Evolutionary conservation across 495 filamentous ascomycete species (phyloP).

Genomic region (Penicillium crystallinum): DNA sequence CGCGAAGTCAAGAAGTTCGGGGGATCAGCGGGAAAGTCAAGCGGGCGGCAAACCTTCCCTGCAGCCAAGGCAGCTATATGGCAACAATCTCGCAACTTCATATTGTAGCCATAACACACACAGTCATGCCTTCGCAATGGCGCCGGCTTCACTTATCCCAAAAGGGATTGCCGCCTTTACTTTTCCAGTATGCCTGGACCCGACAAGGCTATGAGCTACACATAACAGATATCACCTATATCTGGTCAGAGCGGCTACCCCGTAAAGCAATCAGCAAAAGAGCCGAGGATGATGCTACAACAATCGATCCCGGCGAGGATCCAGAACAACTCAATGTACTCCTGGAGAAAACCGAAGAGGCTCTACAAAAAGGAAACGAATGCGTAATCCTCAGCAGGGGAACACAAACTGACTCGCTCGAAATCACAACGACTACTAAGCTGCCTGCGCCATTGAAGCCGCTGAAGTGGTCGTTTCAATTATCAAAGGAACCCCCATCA

Average conservation of each 20-base stretch:
- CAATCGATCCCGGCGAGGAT: slow-evolving; percentile 83
- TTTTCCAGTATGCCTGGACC: slow-evolving; percentile 49
- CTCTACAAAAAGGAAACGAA: slow-evolving; percentile 46
- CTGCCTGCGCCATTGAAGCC: slow-evolving; percentile 64
- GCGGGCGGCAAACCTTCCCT: slow-evolving; percentile 27
- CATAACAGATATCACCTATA: slow-evolving; percentile 74
- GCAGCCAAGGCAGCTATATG: slow-evolving; percentile 16
- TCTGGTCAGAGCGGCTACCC: slow-evolving; percentile 77
- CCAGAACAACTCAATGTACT: slow-evolving; percentile 65
- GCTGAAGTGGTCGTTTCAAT: slow-evolving; percentile 61
- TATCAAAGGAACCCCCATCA: slow-evolving; percentile 51
- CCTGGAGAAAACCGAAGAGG: slow-evolving; percentile 63
- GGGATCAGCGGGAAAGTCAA: slow-evolving; percentile 26
- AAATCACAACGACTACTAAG: slow-evolving; percentile 52
- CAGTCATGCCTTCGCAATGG: slow-evolving; percentile 38
- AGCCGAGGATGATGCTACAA: slow-evolving; percentile 60
- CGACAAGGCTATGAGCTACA: slow-evolving; percentile 61
- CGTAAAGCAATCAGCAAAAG: slow-evolving; percentile 58
- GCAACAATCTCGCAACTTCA: not conserved
- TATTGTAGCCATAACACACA: not conserved
- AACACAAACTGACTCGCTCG: slow-evolving; percentile 35
- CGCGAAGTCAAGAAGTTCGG: slow-evolving; percentile 17
- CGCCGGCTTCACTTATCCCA: slow-evolving; percentile 24
- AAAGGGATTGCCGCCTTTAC: slow-evolving; percentile 40
- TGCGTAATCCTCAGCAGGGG: slow-evolving; percentile 26